Evolutionary conservation across 352 stramenopile genomes (phyloP).

Genomic region (Pythium utonaiense): DNA sequence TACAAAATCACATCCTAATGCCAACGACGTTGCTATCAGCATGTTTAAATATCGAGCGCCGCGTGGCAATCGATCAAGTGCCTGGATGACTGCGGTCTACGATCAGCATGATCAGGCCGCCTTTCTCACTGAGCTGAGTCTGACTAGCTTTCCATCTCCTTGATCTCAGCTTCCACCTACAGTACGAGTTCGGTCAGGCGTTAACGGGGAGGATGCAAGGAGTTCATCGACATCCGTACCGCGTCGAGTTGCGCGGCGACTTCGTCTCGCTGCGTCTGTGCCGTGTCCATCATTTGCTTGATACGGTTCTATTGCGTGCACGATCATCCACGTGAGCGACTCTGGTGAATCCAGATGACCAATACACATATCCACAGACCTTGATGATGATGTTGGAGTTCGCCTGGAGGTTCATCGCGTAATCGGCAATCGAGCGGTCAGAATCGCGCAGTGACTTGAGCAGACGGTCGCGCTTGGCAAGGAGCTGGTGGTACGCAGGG

Average conservation of each 20-base stretch:
- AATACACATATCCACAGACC: slow-evolving; percentile 12
- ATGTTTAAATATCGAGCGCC: background rate
- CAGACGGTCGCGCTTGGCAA: slow-evolving; percentile 55
- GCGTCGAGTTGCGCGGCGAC: slow-evolving; percentile 54
- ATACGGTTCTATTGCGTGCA: slow-evolving; percentile 54
- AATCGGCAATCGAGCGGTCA: slow-evolving; percentile 62
- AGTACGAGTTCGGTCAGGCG: too few species aligned
- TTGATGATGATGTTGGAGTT: slow-evolving; percentile 85
- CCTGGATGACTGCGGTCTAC: background rate
- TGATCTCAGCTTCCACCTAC: slow-evolving; percentile 32
- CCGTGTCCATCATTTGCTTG: slow-evolving; percentile 78
- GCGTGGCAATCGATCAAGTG: background rate
- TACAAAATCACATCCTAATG: too few species aligned
- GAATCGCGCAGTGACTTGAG: slow-evolving; percentile 68
- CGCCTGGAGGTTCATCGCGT: slow-evolving; percentile 58
- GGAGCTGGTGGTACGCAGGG: slow-evolving; percentile 58
- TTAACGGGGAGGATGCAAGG: too few species aligned
- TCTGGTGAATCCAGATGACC: background rate
- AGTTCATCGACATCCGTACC: slow-evolving; percentile 15
- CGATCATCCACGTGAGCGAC: background rate
- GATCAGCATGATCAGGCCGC: too few species aligned
- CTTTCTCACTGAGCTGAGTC: background rate
- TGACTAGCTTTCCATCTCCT: slow-evolving; percentile 20
- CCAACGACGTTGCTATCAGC: background rate
- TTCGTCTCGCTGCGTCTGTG: slow-evolving; percentile 47